Evolutionary conservation across 306 rosid genomes (phyloP).

Genomic region (Corylus avellana): DNA sequence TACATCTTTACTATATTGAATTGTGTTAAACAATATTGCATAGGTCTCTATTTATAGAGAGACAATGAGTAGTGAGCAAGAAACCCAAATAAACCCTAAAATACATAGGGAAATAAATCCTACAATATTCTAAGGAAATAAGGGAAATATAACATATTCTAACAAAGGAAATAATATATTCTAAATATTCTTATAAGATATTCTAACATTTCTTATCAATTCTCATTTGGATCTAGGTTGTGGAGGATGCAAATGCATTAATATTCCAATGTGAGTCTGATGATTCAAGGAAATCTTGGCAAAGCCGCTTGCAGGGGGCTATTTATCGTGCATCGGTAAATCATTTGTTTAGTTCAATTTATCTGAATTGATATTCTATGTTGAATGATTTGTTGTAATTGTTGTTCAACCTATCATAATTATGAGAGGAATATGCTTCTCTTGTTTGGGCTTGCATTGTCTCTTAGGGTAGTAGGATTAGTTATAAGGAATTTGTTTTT

Average conservation of each 20-base stretch:
- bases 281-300: conserved; percentile 79
- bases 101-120: no score
- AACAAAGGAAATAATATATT: no score
- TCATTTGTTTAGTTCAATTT: conserved; percentile 26
- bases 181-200: no score
- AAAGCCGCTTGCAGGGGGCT: conserved; percentile 81
- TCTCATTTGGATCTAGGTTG: conserved; percentile 53
- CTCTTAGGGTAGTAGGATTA: background rate
- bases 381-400: background rate
- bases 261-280: conserved; percentile 78
- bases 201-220: conserved; percentile 6
- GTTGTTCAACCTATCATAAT: conserved; percentile 5
- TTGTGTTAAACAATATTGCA: no score
- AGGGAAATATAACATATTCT: no score
- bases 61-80: no score
- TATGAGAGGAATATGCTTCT: background rate
- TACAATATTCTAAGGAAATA: no score
- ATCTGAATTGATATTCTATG: background rate
- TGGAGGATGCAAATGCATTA: conserved; percentile 84
- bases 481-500: background rate
- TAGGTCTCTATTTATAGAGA: no score
- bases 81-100: no score
- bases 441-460: background rate
- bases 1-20: no score
- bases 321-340: conserved; percentile 84